phyloP scores from a whole-genome alignment of 176 grass and related monocot species.

The Secale cereale region DNA sequence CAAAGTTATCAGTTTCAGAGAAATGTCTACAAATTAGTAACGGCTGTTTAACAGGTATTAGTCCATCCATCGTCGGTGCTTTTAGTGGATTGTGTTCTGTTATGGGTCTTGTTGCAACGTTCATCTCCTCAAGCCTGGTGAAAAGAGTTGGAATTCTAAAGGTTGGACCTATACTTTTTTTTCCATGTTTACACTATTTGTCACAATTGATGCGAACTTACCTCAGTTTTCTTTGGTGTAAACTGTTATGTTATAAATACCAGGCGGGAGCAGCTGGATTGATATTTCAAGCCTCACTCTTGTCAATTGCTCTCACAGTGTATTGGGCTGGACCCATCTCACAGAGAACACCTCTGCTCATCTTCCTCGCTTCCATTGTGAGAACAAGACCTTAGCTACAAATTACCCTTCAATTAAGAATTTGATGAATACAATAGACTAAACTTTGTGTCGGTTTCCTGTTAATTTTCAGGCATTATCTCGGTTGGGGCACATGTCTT shows the following conservation, averaged over 20 bases:
- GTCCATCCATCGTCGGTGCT: conserved; percentile 81
- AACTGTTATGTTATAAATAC: conserved; percentile 26
- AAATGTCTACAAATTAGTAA: background rate
- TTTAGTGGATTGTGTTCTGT: conserved; percentile 90
- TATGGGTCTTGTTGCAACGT: conserved; percentile 95
- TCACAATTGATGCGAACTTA: conserved; percentile 9
- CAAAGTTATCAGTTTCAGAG: background rate
- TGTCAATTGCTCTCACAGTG: conserved; percentile 62
- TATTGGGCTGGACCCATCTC: conserved; percentile 86
- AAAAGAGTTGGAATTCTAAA: conserved; percentile 94
- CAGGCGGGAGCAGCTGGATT: conserved; percentile 95
- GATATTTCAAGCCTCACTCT: conserved; percentile 87
- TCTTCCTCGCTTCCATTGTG: conserved; percentile 89
- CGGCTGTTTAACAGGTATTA: conserved; percentile 59
- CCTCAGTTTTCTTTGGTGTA: background rate
- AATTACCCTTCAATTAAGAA: conserved; percentile 9
- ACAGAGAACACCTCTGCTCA: conserved; percentile 53
- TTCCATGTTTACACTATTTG: background rate
- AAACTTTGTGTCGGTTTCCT: conserved; percentile 2
- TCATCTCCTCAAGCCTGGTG: conserved; percentile 80
- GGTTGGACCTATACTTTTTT: conserved; percentile 40
- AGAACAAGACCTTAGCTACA: conserved; percentile 28
- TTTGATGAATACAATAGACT: background rate
- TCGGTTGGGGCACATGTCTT: conserved; percentile 92
- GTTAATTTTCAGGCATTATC: conserved; percentile 67